Base-by-base conservation (phyloP, 2,329 filamentous ascomycete species). In the Clathrospora elynae region DNA sequence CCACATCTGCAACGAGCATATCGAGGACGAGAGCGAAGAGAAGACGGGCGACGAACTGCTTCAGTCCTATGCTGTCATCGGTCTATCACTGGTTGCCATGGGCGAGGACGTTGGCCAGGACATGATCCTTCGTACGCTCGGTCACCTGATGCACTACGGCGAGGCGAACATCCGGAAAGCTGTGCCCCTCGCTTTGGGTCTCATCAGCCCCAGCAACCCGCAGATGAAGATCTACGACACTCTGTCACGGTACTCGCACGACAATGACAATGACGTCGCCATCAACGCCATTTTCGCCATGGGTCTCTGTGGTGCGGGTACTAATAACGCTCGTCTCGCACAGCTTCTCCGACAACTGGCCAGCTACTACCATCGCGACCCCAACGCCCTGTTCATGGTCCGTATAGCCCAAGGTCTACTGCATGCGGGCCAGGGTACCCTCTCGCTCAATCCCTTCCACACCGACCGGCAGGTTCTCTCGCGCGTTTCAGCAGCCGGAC, bases 191-290 rank as follows among this genome's bases (percentile, higher is more conserved):
- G 93, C 93, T 17, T 95, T 99, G 90, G 95, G 91, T 63, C 81
- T 99, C 40, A 86, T 99, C 66, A 96, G 89, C 73, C 90, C 95
- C 9, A 96, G 90, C 75, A 99, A 99, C 75, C 93, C 93, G 8
- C 95, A 99, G 71, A 99, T 99, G 92, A 99, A 97, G 79, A 88
- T 99, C 33, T 99, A 99, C 76, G 93, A 99, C 71, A 99, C 93
- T 1, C 78, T 99, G 8, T 99, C 93, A 36, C 82, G 93, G 66
- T 99, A 99, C 80, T 95, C 88, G 53, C 93, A 99, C 80, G 93
- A 99, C 76, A 99, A 93, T 58, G 93, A 99, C 74, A 95, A 92
- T 51, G 93, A 99, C 64, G 93, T 99, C 32, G 93, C 93, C 25
- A 88, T 99, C 72, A 99, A 97, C 67, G 90, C 93, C 63, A 99